Base-by-base conservation (phyloP, 1,139 yeast genomes). In the Lodderomyces pseudojiufengensis region DNA sequence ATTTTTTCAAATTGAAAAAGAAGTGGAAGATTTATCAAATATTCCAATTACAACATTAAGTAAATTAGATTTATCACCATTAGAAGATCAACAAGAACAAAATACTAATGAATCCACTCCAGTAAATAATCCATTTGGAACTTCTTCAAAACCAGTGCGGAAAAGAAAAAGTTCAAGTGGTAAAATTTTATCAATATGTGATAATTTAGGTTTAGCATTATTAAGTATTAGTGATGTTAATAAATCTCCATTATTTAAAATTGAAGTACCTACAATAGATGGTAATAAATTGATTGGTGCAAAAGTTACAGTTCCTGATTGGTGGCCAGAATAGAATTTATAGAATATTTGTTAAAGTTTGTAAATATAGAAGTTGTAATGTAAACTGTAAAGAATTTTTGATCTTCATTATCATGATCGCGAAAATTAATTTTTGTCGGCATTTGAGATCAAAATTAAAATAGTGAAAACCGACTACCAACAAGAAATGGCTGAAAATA, bases 131-230 rank as follows among this genome's bases (percentile, higher is more conserved):
- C 72, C 77, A 1, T 65, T 65, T 44, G 65, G 63, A 3, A 38
- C 44, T 12, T 51, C 60, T n/a, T 42, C 49, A 3, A 58, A 49
- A 36, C 51, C 56, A 33, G 55, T 52, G 31, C 48, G 68, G 28
- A 61, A 61, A 39, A 57, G 73, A 34, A 60, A 61, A 43, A 54
- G 63, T 20, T 65, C 77, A 5, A 65, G 74, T 2, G 95, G 95
- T 0, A 72, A 76, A 11, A 52, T 88, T 7, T 54, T 86, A 10
- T 59, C 80, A 1, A 57, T 72, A 1, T 56, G 72, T 20, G 85
- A 80, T 7, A 76, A 80, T 42, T 54, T 76, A 24, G 96, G 95
- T 0, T 68, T 87, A 23, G 84, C 84, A 7, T 60, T 80, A 40
- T 70, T 77, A 26, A 67, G 70, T 23, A 57, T 77, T 37, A 73